phyloP scores from a whole-genome alignment of 2,329 filamentous ascomycete species.

The Pseudogymnoascus sp. region DNA sequence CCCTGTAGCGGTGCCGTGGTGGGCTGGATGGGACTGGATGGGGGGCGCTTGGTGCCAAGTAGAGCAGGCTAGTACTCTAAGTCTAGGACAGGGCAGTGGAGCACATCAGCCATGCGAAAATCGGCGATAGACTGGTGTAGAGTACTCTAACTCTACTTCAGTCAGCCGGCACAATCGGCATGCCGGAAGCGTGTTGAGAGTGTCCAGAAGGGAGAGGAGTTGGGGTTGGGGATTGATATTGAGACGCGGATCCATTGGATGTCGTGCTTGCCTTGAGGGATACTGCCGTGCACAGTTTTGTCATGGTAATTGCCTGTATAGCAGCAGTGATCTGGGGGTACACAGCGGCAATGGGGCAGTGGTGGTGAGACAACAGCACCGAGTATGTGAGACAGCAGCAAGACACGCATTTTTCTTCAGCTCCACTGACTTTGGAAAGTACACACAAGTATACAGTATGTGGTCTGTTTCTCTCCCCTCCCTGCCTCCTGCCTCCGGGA shows the following conservation, averaged over 20 bases:
- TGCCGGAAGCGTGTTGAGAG: background rate
- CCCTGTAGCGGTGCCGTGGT: slow-evolving; percentile 3
- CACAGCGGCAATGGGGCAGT: background rate
- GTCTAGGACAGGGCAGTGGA: no score
- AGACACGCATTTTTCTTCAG: slow-evolving; percentile 6
- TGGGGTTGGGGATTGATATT: background rate
- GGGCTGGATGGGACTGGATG: background rate
- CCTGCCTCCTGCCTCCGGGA: background rate
- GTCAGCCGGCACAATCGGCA: background rate
- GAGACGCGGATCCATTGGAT: background rate
- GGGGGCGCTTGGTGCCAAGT: background rate
- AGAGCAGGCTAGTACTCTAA: background rate
- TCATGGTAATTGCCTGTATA: background rate
- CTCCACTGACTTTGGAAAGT: background rate
- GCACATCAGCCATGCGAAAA: background rate
- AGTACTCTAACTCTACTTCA: background rate
- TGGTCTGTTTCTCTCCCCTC: background rate
- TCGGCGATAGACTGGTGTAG: background rate
- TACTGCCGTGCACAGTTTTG: background rate
- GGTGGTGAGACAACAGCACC: slow-evolving; percentile 2
- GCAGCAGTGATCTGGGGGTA: background rate
- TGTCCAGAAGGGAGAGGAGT: background rate
- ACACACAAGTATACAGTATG: background rate
- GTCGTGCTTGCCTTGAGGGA: background rate
- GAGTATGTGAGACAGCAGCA: slow-evolving; percentile 1